Evolutionary conservation across 306 rosid genomes (phyloP).

Genomic region (Datisca glomerata): DNA sequence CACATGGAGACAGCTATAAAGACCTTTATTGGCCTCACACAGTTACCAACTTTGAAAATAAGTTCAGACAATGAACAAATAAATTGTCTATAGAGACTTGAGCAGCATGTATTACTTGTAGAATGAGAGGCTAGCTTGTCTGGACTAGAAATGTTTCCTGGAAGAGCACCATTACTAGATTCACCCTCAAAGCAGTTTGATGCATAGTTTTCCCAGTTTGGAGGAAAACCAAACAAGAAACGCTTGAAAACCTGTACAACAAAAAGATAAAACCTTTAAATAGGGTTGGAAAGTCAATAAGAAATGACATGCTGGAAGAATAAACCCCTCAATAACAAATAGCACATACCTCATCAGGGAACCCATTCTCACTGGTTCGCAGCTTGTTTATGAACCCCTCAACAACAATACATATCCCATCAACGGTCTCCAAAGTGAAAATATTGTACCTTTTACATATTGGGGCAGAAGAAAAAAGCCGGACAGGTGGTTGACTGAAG

Average conservation of each 20-base stretch:
- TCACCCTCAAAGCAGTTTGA: slow-evolving; percentile 20
- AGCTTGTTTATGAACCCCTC: slow-evolving; percentile 39
- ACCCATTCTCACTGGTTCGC: slow-evolving; percentile 43
- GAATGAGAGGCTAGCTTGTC: slow-evolving; percentile 1
- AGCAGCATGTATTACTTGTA: slow-evolving; percentile 11
- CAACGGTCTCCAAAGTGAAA: slow-evolving; percentile 52
- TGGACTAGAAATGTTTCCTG: slow-evolving; percentile 9
- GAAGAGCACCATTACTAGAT: slow-evolving; percentile 9
- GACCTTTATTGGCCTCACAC: too few relatives aligned
- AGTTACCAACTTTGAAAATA: too few relatives aligned
- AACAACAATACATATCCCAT: slow-evolving; percentile 33
- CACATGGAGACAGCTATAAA: too few relatives aligned
- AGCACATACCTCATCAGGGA: slow-evolving; percentile 36
- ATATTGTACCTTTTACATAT: slow-evolving; percentile 33
- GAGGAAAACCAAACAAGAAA: slow-evolving; percentile 64
- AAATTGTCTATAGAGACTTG: too few relatives aligned
- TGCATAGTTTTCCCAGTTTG: slow-evolving; percentile 45
- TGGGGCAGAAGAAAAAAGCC: slow-evolving; percentile 55
- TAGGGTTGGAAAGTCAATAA: not conserved
- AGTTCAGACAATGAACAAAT: too few relatives aligned
- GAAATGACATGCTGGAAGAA: not conserved
- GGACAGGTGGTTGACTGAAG: slow-evolving; percentile 37
- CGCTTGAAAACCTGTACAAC: slow-evolving; percentile 33
- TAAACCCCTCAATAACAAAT: too few relatives aligned
- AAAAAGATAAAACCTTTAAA: not conserved